A percentile compares a stretch with the other conserved stretches of the same genome.
Conservation (phyloP, 306 rosid genomes). For the Prunus persica region DNA sequence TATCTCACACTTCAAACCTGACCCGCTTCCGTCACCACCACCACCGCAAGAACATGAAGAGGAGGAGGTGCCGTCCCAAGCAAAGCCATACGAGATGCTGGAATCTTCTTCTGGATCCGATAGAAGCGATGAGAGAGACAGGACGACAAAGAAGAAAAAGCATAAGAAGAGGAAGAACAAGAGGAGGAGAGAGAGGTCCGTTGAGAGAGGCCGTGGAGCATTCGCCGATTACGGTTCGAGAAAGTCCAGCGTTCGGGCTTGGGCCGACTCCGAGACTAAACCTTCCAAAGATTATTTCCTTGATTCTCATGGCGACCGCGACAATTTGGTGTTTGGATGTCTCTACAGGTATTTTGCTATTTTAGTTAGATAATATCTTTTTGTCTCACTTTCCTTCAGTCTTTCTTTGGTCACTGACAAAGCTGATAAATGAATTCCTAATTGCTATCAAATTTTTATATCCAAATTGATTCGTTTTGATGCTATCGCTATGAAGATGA, state of each 20-base stretch:
- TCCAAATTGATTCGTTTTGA: background rate
- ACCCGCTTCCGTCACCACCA: conserved; percentile 26
- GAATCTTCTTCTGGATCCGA: conserved; percentile 79
- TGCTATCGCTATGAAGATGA: background rate
- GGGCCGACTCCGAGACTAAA: conserved; percentile 61
- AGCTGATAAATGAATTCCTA: background rate
- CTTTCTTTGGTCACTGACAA: background rate
- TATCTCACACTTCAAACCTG: conserved; percentile 16
- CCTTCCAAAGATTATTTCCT: conserved; percentile 67
- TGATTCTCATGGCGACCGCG: conserved; percentile 76
- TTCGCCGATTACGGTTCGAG: conserved; percentile 51
- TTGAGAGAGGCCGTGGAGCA: conserved; percentile 36
- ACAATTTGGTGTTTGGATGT: conserved; percentile 71
- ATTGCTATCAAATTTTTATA: background rate
- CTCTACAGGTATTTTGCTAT: conserved; percentile 57
- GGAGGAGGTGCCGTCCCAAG: conserved; percentile 20
- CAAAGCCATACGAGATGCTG: conserved; percentile 53
- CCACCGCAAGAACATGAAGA: conserved; percentile 13
- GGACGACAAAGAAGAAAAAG: conserved; percentile 28
- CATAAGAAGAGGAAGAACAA: conserved; percentile 45
- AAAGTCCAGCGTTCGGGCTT: conserved; percentile 67
- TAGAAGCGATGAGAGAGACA: conserved; percentile 20
- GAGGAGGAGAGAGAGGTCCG: conserved; percentile 43
- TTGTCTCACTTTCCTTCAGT: background rate
- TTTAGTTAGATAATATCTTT: background rate